A percentile compares a stretch with the other conserved stretches of the same genome.
These are phyloP conservation scores for Xylariaceae sp. DNA, from an alignment of 2,329 filamentous ascomycete species.

Conservation along the genomic window DNA sequence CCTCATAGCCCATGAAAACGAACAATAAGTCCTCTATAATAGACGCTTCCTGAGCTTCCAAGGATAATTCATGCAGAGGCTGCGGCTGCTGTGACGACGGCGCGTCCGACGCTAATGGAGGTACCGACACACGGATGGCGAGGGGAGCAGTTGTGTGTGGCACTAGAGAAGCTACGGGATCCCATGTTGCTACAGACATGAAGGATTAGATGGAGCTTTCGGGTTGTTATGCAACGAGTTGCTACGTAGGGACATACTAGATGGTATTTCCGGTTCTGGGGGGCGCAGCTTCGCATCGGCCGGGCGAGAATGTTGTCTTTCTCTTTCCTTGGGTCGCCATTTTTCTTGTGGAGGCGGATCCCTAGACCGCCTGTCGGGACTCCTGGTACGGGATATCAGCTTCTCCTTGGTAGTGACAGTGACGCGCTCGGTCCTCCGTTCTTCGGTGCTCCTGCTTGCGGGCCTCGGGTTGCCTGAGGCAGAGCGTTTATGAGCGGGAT, in stretches of 20 bases:
- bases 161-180: conserved; percentile 75
- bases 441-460: conserved; percentile 51
- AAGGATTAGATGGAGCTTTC: conserved; percentile 28
- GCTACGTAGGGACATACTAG: conserved; percentile 46
- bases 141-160: conserved; percentile 61
- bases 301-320: conserved; percentile 48
- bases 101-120: conserved; percentile 75
- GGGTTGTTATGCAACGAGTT: not conserved
- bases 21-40: conserved; percentile 91
- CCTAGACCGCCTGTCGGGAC: conserved; percentile 52
- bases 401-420: conserved; percentile 66
- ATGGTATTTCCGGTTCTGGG: conserved; percentile 49
- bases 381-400: conserved; percentile 60
- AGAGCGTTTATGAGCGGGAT: conserved; percentile 57
- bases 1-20: conserved; percentile 97
- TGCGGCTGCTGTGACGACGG: conserved; percentile 70
- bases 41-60: conserved; percentile 82
- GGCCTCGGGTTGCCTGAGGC: conserved; percentile 60
- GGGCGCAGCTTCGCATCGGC: conserved; percentile 51
- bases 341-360: conserved; percentile 38
- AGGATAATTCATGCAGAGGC: conserved; percentile 69
- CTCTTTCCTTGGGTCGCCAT: conserved; percentile 42
- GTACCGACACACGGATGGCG: conserved; percentile 55
- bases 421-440: conserved; percentile 60
- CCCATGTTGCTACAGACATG: conserved; percentile 62